Evolutionary conservation across 2,329 filamentous ascomycete genomes (phyloP).

Genomic region (Colletotrichum abscissum): DNA sequence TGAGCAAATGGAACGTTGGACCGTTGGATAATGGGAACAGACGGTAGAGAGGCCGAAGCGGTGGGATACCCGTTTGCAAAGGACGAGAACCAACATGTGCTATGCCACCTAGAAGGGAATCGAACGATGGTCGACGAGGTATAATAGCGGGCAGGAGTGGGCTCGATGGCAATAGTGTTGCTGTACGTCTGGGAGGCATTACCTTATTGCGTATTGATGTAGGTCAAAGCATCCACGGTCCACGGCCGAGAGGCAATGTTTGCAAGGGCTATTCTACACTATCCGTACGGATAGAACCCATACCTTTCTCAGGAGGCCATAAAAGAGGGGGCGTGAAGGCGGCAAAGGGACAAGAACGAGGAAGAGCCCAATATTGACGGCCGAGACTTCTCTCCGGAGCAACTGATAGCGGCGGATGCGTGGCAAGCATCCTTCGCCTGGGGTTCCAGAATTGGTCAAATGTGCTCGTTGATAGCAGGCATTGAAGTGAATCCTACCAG

Average conservation of each 20-base stretch:
- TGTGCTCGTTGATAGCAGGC: conserved; percentile 3
- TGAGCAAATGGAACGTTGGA: conserved; percentile 24
- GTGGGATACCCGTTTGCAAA: conserved; percentile 5
- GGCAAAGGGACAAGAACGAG: neutral
- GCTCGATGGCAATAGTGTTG: conserved; percentile 10
- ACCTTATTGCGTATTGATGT: neutral
- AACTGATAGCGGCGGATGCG: neutral
- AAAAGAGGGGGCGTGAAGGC: conserved; percentile 5
- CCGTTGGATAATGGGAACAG: neutral
- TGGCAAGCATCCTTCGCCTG: conserved; percentile 2
- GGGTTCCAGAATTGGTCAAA: neutral
- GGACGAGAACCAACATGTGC: conserved; percentile 11
- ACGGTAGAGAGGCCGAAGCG: neutral
- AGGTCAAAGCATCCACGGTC: conserved; percentile 16
- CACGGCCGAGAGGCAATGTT: conserved; percentile 10
- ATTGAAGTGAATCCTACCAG: neutral
- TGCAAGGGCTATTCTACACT: conserved; percentile 18
- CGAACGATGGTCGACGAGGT: conserved; percentile 15
- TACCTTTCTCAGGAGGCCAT: neutral
- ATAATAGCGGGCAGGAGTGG: neutral
- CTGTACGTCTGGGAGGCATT: neutral
- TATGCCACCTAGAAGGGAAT: conserved; percentile 14
- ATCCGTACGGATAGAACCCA: neutral
- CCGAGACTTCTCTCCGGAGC: neutral
- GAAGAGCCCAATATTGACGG: conserved; percentile 6